Percentiles rank a stretch among this genome's conserved stretches.
phyloP scores from a whole-genome alignment of 192 early-diverging fungal species.

The Coemansia sp. region DNA sequence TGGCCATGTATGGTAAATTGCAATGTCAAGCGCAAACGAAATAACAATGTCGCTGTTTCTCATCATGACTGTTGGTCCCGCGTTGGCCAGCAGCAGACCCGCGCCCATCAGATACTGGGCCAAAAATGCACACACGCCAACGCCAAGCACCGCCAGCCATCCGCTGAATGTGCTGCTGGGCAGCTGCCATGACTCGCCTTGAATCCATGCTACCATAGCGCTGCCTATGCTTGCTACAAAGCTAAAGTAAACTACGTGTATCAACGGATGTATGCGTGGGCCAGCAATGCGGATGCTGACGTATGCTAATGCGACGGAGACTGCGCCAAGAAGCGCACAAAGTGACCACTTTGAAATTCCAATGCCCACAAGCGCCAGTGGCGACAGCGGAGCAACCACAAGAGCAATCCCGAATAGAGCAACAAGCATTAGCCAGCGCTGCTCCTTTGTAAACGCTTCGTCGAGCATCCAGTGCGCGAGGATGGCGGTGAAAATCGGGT shows the following conservation, averaged over 20 bases:
- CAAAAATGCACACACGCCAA: conserved; percentile 11
- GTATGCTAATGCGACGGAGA: conserved; percentile 14
- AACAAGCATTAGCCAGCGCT: neutral
- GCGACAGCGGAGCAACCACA: conserved; percentile 5
- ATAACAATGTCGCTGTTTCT: conserved; percentile 26
- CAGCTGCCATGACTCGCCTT: conserved; percentile 4
- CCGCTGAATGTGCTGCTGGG: neutral
- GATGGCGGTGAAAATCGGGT: conserved; percentile 27
- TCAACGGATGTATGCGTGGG: conserved; percentile 12
- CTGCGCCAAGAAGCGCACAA: conserved; percentile 16
- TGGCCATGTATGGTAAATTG: conserved; percentile 13
- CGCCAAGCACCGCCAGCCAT: conserved; percentile 1
- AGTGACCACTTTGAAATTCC: conserved; percentile 7
- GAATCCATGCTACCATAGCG: neutral
- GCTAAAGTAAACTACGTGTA: conserved; percentile 32
- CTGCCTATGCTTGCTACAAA: conserved; percentile 7
- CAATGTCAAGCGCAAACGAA: conserved; percentile 14
- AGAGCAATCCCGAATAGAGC: conserved; percentile 15
- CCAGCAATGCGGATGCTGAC: conserved; percentile 32
- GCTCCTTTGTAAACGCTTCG: conserved; percentile 2
- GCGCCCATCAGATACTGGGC: conserved; percentile 33
- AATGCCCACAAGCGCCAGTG: neutral
- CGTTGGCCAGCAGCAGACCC: conserved; percentile 24
- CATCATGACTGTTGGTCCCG: conserved; percentile 29
- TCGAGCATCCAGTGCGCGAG: conserved; percentile 13